Evolutionary conservation across 495 filamentous ascomycete genomes (phyloP), one percentile per base, ranked within the genome.

Genomic region (Lophiotrema nucula): DNA sequence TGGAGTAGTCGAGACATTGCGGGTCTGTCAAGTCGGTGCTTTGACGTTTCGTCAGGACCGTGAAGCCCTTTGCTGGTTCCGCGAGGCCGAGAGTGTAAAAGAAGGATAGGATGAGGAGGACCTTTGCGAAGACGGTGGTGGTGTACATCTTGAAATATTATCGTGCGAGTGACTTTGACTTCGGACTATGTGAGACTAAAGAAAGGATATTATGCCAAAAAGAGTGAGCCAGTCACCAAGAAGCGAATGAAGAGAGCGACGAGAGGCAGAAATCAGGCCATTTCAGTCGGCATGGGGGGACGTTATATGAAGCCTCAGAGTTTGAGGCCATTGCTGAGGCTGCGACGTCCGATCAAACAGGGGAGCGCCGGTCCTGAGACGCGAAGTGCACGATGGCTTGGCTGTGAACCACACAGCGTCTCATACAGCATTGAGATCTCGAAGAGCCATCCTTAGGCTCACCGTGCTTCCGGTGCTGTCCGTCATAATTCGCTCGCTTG

Each of bases 1-100:
- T 45, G 24, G 67, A 52, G 56, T 75, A 75, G 28, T 66, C 59
- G 45, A 48, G 35, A 56, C 70, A 74, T 37, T 42, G n/a, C 3
- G 53, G 38, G 27, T 26, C 19, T 16, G 38, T 15, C 12, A 28
- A 16, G 25, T 58, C 22, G 28, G 47, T 53, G 19, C 19, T 38
- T 19, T 58, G 57, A 53, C 58, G 53, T 4, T 45, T 23, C 50
- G 44, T 27, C 38, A 61, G 57, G 23, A 44, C 13, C 16, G 26
- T 16, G 19, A n/a, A n/a, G 4, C 6, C 12, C 21, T 25, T 6
- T 13, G 24, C 57, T 26, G 49, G 33, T 22, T 16, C 15, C 24
- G 50, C 42, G 35, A 60, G 31, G 28, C 21, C 41, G 38, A 37
- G 18, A 47, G 21, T 2, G 58, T 26, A 18, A 56, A 55, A 39